phyloP scores from a whole-genome alignment of 768 basidiomycete genomes.

The Pleurotus platypus region DNA sequence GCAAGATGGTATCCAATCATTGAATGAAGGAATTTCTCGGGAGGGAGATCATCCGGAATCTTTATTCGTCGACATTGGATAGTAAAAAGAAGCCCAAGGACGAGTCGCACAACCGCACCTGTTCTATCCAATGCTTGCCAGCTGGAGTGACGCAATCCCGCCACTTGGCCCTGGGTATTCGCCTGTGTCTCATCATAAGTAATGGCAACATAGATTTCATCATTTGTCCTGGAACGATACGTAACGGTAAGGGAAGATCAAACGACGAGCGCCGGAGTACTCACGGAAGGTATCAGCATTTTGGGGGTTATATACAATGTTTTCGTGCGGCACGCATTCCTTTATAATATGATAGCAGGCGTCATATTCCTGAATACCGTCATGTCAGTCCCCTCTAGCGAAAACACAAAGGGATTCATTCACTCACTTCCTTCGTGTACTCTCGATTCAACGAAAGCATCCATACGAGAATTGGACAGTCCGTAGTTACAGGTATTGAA shows the following conservation, averaged over 20 bases:
- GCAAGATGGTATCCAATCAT: conserved; percentile 81
- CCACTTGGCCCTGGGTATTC: conserved; percentile 79
- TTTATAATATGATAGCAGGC: conserved; percentile 57
- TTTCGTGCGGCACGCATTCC: conserved; percentile 56
- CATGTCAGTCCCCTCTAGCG: conserved; percentile 4
- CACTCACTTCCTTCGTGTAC: conserved; percentile 58
- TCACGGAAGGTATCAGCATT: conserved; percentile 67
- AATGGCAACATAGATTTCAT: conserved; percentile 74
- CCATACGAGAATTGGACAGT: conserved; percentile 75
- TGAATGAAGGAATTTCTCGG: conserved; percentile 62
- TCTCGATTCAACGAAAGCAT: conserved; percentile 77
- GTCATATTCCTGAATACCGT: conserved; percentile 61
- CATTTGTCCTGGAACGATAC: conserved; percentile 46
- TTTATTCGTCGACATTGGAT: conserved; percentile 16
- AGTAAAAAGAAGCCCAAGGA: too few relatives aligned
- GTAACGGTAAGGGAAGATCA: neutral
- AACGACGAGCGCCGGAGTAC: conserved; percentile 16
- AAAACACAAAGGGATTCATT: neutral
- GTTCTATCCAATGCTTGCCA: conserved; percentile 84
- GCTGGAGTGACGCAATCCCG: conserved; percentile 53
- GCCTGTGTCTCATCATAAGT: conserved; percentile 83
- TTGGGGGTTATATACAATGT: conserved; percentile 48
- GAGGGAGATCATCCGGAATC: conserved; percentile 58
- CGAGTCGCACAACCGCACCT: conserved; percentile 33
- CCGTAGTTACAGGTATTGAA: conserved; percentile 14